Conservation (phyloP, 164 flowering plant genomes). For the Nelumbo lutea region DNA sequence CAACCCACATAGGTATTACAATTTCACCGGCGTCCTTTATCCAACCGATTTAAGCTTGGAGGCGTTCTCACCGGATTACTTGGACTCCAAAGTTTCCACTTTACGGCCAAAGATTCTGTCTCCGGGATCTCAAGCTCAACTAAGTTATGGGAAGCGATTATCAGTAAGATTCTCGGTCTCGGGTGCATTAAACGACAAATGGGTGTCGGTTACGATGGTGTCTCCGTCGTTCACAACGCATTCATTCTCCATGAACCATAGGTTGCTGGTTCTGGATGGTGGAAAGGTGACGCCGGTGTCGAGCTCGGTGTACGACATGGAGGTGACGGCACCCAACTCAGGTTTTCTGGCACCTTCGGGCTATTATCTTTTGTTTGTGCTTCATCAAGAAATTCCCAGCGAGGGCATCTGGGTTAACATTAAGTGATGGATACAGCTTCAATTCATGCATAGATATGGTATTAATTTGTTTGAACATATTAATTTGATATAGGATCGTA, state of each 20-base stretch:
- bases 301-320: neutral
- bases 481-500: too few species aligned
- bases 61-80: conserved; percentile 20
- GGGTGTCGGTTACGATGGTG: neutral
- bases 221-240: neutral
- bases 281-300: neutral
- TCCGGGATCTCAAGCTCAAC: neutral
- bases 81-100: conserved; percentile 1
- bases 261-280: conserved; percentile 13
- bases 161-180: conserved; percentile 3
- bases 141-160: conserved; percentile 13
- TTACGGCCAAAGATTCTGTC: conserved; percentile 10
- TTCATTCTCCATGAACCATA: conserved; percentile 19
- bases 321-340: conserved; percentile 12
- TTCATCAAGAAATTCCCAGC: conserved; percentile 19
- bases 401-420: conserved; percentile 24
- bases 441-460: too few species aligned
- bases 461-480: too few species aligned
- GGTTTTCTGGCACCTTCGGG: conserved; percentile 22
- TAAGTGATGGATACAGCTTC: neutral
- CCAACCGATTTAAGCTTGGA: conserved; percentile 22
- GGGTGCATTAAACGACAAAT: neutral
- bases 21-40: conserved; percentile 14
- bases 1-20: conserved; percentile 18
- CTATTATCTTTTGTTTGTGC: conserved; percentile 20